These are phyloP conservation scores for Allium sativum DNA, from an alignment of 106 monocot species.

Conservation along the genomic window DNA sequence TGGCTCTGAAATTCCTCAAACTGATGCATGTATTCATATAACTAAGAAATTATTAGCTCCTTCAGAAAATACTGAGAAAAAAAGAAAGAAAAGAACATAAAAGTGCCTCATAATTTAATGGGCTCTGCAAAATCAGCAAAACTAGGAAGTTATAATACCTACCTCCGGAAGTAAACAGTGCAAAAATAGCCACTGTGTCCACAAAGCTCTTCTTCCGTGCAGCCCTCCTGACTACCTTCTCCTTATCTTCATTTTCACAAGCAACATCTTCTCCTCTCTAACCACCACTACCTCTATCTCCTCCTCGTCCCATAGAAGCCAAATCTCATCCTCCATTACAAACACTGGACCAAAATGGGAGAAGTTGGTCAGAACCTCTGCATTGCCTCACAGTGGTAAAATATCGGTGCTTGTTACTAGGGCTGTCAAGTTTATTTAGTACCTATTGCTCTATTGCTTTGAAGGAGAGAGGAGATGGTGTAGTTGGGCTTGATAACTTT, in stretches of 20 bases:
- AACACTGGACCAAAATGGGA: constrained; percentile 3
- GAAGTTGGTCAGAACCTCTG: constrained; percentile 9
- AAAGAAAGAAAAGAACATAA: neutral
- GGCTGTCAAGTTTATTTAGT: constrained; percentile 1
- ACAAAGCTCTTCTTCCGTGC: constrained; percentile 30
- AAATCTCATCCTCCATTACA: constrained; percentile 4
- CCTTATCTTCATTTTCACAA: constrained; percentile 28
- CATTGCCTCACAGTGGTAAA: neutral
- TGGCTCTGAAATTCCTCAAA: no score
- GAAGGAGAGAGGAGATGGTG: constrained; percentile 12
- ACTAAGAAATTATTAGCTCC: no score
- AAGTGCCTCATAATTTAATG: neutral
- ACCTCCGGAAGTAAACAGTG: constrained; percentile 20
- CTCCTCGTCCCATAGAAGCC: neutral
- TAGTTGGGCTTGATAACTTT: constrained; percentile 14
- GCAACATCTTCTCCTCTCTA: constrained; percentile 18
- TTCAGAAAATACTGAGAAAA: no score
- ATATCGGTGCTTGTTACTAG: constrained; percentile 9
- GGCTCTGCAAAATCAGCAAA: constrained; percentile 10
- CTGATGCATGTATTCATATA: no score
- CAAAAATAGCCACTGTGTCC: constrained; percentile 19
- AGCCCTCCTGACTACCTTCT: constrained; percentile 20
- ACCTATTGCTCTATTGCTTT: constrained; percentile 7
- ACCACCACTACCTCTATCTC: neutral
- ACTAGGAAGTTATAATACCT: constrained; percentile 15